Evolutionary conservation across 176 grass and related monocot genomes (phyloP).

Genomic region (Cenchrus purpureus): DNA sequence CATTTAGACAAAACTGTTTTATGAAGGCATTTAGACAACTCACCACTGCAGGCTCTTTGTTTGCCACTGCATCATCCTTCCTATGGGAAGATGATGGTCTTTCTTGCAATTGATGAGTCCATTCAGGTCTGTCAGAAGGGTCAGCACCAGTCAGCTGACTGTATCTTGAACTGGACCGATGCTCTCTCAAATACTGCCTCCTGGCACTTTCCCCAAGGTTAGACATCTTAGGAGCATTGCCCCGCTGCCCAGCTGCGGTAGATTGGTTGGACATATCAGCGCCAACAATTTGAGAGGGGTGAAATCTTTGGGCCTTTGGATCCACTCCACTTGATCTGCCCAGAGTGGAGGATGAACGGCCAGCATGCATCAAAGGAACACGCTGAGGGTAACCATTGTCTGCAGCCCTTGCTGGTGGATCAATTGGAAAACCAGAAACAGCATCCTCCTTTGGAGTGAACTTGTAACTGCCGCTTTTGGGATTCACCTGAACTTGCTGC

Average conservation of each 20-base stretch:
- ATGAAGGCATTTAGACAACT: constrained; percentile 40
- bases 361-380: constrained; percentile 67
- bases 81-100: constrained; percentile 86
- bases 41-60: constrained; percentile 72
- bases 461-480: constrained; percentile 71
- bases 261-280: constrained; percentile 64
- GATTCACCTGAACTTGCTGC: constrained; percentile 72
- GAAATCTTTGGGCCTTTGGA: constrained; percentile 55
- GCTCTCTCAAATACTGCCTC: constrained; percentile 56
- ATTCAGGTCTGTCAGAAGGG: constrained; percentile 62
- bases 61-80: constrained; percentile 68
- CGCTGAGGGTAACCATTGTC: constrained; percentile 67
- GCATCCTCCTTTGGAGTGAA: constrained; percentile 79
- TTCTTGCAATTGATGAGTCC: constrained; percentile 74
- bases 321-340: constrained; percentile 64
- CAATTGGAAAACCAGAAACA: constrained; percentile 67
- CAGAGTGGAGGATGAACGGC: constrained; percentile 70
- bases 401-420: constrained; percentile 61
- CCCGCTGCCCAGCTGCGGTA: constrained; percentile 58
- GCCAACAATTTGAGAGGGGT: constrained; percentile 51
- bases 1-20: neutral
- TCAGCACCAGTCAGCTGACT: constrained; percentile 59
- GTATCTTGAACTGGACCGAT: constrained; percentile 65
- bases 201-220: constrained; percentile 71
- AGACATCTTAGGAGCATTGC: constrained; percentile 63